These are phyloP conservation scores for Venturia nashicola DNA, from an alignment of 2,329 filamentous ascomycete genomes.

Conservation along the genomic window DNA sequence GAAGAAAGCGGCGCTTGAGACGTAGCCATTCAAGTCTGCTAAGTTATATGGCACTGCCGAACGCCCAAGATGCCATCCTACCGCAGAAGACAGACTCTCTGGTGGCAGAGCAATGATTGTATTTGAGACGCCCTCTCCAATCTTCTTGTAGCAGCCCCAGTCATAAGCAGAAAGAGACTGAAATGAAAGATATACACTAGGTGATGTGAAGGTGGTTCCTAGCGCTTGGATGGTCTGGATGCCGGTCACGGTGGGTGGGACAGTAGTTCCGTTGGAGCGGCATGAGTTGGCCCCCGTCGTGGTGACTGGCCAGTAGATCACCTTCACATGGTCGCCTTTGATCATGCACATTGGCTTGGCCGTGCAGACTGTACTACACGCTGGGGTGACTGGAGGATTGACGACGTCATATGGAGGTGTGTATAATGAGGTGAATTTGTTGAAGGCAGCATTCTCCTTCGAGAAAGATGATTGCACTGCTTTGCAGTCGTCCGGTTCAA, in stretches of 20 bases:
- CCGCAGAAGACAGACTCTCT: neutral
- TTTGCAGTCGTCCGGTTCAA: neutral
- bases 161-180: neutral
- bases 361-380: neutral
- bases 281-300: constrained; percentile 3
- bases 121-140: constrained; percentile 1
- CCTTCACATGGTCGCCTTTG: neutral
- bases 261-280: neutral
- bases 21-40: constrained; percentile 3
- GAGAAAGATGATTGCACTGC: neutral
- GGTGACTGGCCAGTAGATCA: constrained; percentile 3
- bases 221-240: neutral
- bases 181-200: constrained; percentile 1
- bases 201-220: neutral
- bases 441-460: neutral
- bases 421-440: neutral
- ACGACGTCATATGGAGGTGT: neutral
- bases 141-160: neutral
- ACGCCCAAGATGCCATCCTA: neutral
- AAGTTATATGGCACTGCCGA: neutral
- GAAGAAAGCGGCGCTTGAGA: constrained; percentile 4
- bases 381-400: neutral
- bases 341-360: neutral
- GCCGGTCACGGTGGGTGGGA: neutral
- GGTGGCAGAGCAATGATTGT: neutral